Conservation (phyloP, 2,329 filamentous ascomycete genomes). For the Helicocarpus griseus region DNA sequence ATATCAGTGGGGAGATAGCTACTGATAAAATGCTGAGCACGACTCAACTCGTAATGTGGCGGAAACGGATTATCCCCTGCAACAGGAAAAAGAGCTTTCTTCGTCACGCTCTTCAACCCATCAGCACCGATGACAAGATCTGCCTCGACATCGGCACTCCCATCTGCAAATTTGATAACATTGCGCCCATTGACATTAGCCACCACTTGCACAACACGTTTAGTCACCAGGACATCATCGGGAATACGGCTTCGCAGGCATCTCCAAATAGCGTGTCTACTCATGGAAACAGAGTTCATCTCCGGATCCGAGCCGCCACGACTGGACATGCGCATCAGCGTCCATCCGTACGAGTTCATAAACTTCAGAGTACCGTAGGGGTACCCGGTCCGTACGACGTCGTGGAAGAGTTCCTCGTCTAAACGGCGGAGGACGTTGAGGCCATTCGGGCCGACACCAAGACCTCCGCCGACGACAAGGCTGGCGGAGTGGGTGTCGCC, state of each 20-base stretch:
- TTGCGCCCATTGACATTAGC: slow-evolving; percentile 18
- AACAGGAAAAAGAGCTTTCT: slow-evolving; percentile 28
- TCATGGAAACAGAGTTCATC: slow-evolving; percentile 26
- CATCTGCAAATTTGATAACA: slow-evolving; percentile 26
- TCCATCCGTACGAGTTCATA: slow-evolving; percentile 26
- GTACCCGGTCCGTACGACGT: slow-evolving; percentile 28
- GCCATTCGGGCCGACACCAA: slow-evolving; percentile 33
- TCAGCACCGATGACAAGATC: slow-evolving; percentile 37
- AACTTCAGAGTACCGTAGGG: slow-evolving; percentile 23
- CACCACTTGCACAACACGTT: slow-evolving; percentile 22
- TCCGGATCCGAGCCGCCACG: slow-evolving; percentile 8
- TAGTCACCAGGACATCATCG: slow-evolving; percentile 24
- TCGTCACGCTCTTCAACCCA: slow-evolving; percentile 29
- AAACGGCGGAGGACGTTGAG: slow-evolving; percentile 29
- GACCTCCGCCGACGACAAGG: slow-evolving; percentile 28
- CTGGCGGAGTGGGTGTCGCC: slow-evolving; percentile 23
- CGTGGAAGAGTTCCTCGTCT: slow-evolving; percentile 24
- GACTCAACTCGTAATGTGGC: slow-evolving; percentile 31
- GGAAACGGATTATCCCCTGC: slow-evolving; percentile 24
- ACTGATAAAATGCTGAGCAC: neutral
- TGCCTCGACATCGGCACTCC: slow-evolving; percentile 22
- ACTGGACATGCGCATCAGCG: slow-evolving; percentile 20
- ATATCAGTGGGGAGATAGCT: neutral
- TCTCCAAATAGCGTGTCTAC: slow-evolving; percentile 31
- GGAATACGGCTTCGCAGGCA: slow-evolving; percentile 28